Conservation (phyloP, 495 filamentous ascomycete genomes). For the Corynascus novoguineensis region DNA sequence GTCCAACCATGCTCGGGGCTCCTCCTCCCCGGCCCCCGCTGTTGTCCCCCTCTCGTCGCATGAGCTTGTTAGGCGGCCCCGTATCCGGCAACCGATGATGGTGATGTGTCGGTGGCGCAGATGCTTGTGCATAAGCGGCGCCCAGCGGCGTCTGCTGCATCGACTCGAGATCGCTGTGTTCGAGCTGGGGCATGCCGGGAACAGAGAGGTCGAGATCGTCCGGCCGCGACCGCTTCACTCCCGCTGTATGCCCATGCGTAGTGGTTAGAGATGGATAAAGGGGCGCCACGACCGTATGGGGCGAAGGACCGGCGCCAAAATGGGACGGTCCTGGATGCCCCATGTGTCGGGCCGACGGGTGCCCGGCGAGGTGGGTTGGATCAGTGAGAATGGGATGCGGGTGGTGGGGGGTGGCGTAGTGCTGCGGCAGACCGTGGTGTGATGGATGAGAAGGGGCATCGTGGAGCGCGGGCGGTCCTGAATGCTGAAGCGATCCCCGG, state of each 20-base stretch:
- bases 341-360: constrained; percentile 43
- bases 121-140: constrained; percentile 37
- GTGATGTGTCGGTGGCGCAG: constrained; percentile 53
- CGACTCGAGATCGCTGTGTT: constrained; percentile 43
- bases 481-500: constrained; percentile 45
- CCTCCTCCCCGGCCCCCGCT: constrained; percentile 35
- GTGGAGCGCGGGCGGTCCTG: constrained; percentile 36
- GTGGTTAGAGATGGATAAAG: constrained; percentile 43
- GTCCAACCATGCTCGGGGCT: constrained; percentile 69
- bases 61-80: constrained; percentile 52
- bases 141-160: constrained; percentile 47
- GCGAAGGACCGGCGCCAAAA: constrained; percentile 38
- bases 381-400: constrained; percentile 47
- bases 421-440: constrained; percentile 48
- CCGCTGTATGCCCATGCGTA: constrained; percentile 36
- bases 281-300: constrained; percentile 40
- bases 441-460: constrained; percentile 39
- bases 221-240: constrained; percentile 42
- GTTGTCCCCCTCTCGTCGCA: constrained; percentile 47
- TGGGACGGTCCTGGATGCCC: constrained; percentile 43
- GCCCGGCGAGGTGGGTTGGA: constrained; percentile 40
- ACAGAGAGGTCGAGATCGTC: constrained; percentile 48
- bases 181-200: constrained; percentile 45
- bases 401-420: constrained; percentile 45
- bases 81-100: constrained; percentile 68